phyloP scores from a whole-genome alignment of 768 basidiomycete species.

The Sarcodon sp. region DNA sequence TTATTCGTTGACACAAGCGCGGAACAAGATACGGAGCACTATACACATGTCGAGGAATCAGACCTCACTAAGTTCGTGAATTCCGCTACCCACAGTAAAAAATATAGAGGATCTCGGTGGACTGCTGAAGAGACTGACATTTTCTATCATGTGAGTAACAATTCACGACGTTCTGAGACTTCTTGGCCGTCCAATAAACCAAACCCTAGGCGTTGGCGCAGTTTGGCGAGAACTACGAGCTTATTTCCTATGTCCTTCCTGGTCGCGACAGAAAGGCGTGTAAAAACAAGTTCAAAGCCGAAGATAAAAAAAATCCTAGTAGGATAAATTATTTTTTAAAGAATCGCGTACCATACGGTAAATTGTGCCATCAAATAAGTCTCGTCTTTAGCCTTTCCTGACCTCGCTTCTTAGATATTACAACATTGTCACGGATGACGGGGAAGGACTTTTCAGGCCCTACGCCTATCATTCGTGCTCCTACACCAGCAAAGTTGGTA shows the following conservation, averaged over 20 bases:
- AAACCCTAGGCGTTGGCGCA: conserved; percentile 66
- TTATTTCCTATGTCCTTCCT: conserved; percentile 78
- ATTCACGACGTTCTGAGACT: neutral
- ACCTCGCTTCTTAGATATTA: conserved; percentile 38
- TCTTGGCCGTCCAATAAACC: neutral
- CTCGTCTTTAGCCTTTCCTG: neutral
- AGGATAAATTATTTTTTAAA: conserved; percentile 67
- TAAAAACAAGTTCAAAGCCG: conserved; percentile 87
- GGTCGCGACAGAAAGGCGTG: conserved; percentile 81
- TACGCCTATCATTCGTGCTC: conserved; percentile 49
- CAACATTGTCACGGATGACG: conserved; percentile 64
- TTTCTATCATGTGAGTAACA: conserved; percentile 68
- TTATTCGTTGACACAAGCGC: conserved; percentile 63
- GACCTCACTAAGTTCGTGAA: conserved; percentile 82
- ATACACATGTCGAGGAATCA: conserved; percentile 71
- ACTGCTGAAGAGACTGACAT: conserved; percentile 80
- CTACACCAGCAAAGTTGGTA: conserved; percentile 19
- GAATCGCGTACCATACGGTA: conserved; percentile 67
- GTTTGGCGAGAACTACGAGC: conserved; percentile 88
- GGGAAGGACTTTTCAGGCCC: conserved; percentile 82
- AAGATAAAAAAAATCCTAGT: conserved; percentile 72
- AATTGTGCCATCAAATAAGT: conserved; percentile 11
- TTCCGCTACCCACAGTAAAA: conserved; percentile 69
- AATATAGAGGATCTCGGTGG: conserved; percentile 77
- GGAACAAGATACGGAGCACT: conserved; percentile 56